Evolutionary conservation across 73 alveolate species (phyloP).

Genomic region (Durusdinium trenchii): DNA sequence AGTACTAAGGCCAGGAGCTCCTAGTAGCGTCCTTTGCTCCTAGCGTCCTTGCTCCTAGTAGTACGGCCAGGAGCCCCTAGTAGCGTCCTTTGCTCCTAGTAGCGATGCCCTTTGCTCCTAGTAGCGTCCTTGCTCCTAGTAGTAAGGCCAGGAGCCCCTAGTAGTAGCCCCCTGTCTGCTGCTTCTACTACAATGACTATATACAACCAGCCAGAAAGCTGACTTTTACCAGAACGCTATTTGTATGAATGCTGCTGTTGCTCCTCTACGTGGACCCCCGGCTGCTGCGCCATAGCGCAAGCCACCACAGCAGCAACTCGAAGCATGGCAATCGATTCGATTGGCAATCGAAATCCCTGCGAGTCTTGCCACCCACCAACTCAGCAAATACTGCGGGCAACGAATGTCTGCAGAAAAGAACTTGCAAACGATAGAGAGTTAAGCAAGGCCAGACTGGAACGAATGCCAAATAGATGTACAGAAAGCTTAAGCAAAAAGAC

Average conservation of each 20-base stretch:
- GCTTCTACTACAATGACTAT: not conserved
- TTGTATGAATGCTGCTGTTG: not conserved
- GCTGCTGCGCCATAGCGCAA: slow-evolving; percentile 41
- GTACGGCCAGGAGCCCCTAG: not conserved
- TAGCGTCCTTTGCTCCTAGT: not conserved
- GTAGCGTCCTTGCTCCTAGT: not conserved
- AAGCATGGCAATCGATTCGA: not conserved
- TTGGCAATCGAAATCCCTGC: not conserved
- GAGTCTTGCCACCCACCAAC: too few relatives aligned
- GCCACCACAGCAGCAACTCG: not conserved
- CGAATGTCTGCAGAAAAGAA: too few relatives aligned
- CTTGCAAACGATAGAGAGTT: too few relatives aligned
- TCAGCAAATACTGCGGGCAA: too few relatives aligned
- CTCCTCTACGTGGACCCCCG: slow-evolving; percentile 1
- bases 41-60: not conserved
- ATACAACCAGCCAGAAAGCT: too few relatives aligned
- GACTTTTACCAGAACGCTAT: too few relatives aligned
- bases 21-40: not conserved
- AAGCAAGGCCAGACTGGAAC: too few relatives aligned
- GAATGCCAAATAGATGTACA: too few relatives aligned
- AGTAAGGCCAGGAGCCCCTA: not conserved
- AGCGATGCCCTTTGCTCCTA: not conserved
- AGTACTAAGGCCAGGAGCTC: not conserved
- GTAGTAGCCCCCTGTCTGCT: not conserved
- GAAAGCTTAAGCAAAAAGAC: too few relatives aligned